phyloP scores from a whole-genome alignment of 2,329 filamentous ascomycete genomes.

The Monosporascus sp. region DNA sequence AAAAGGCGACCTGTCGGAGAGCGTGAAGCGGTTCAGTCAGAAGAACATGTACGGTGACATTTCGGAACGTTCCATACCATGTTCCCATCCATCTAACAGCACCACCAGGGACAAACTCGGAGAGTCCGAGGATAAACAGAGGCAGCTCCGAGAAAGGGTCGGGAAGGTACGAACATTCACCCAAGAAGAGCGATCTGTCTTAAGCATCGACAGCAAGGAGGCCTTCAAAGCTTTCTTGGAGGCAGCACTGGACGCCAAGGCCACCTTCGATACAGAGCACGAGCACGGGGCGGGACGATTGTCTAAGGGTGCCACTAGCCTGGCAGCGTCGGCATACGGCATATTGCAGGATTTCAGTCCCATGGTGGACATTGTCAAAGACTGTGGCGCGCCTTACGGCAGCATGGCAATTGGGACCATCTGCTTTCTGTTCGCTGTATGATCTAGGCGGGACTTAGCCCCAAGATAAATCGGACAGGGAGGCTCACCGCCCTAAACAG shows the following conservation, averaged over 20 bases:
- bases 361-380: neutral
- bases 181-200: neutral
- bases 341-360: neutral
- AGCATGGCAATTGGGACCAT: neutral
- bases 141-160: neutral
- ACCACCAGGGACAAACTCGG: neutral
- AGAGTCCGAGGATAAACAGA: neutral
- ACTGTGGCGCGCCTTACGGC: neutral
- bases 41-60: too few relatives aligned
- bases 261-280: neutral
- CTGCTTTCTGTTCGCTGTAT: neutral
- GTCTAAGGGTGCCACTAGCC: neutral
- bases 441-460: neutral
- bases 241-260: neutral
- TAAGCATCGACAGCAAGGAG: neutral
- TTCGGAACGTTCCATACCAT: too few relatives aligned
- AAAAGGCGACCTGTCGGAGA: too few relatives aligned
- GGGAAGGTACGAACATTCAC: neutral
- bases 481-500: neutral
- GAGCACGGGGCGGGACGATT: neutral
- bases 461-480: neutral
- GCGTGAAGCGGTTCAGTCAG: too few relatives aligned
- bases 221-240: neutral
- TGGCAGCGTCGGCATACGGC: neutral
- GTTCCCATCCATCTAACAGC: too few relatives aligned